These are phyloP conservation scores for Mollisia scopiformis DNA, from an alignment of 2,329 filamentous ascomycete species.

Conservation along the genomic window DNA sequence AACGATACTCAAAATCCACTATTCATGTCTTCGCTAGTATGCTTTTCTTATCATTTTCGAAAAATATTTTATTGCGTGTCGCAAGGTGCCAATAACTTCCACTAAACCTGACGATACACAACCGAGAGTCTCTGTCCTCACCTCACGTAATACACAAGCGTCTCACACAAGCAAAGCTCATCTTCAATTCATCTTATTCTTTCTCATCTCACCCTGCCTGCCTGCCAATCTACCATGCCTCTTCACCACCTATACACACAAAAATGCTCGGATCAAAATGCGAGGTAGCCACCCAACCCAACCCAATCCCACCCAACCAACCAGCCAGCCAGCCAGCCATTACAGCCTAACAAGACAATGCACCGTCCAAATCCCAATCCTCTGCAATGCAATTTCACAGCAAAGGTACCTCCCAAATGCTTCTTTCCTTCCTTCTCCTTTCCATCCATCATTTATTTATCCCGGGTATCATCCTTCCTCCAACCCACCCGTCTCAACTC, in stretches of 20 bases:
- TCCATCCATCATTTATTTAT: not conserved
- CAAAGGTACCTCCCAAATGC: not conserved
- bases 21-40: too few species aligned
- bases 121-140: too few species aligned
- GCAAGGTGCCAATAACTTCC: too few species aligned
- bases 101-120: too few species aligned
- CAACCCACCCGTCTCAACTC: not conserved
- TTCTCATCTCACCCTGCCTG: too few species aligned
- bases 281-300: not conserved
- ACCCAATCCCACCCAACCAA: not conserved
- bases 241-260: not conserved
- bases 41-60: too few species aligned
- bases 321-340: not conserved
- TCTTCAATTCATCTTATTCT: not conserved
- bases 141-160: not conserved
- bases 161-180: not conserved
- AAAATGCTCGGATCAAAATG: not conserved
- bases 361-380: not conserved
- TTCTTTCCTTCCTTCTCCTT: not conserved
- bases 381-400: not conserved
- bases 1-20: too few species aligned
- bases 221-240: not conserved
- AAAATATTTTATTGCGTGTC: too few species aligned
- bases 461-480: constrained; percentile 3
- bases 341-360: not conserved